These are phyloP conservation scores for Dendrostoma leiphaemia DNA, from an alignment of 2,329 filamentous ascomycete genomes.

Conservation along the genomic window DNA sequence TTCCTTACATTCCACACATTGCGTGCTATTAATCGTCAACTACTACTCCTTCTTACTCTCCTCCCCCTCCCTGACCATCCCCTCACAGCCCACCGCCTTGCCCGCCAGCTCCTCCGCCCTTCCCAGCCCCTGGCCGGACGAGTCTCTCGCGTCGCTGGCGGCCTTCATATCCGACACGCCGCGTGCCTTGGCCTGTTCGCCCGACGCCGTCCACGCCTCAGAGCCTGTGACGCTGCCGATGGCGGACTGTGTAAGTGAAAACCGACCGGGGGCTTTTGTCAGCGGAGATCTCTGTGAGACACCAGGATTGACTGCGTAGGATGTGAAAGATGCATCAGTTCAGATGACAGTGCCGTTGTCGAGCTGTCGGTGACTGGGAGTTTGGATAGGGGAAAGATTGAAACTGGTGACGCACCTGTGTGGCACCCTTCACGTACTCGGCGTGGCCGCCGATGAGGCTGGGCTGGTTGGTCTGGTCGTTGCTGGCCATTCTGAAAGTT, in stretches of 20 bases:
- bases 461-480: constrained; percentile 40
- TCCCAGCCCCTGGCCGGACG: constrained; percentile 53
- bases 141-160: constrained; percentile 55
- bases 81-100: constrained; percentile 63
- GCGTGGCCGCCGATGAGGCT: constrained; percentile 63
- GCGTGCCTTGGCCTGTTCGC: constrained; percentile 61
- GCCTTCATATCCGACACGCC: constrained; percentile 62
- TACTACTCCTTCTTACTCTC: constrained; percentile 36
- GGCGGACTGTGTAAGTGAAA: constrained; percentile 43
- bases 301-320: not conserved
- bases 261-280: too few species aligned
- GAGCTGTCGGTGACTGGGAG: not conserved
- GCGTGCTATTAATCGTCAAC: not conserved
- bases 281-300: not conserved
- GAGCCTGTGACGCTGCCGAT: constrained; percentile 63
- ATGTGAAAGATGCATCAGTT: too few species aligned
- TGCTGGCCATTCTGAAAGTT: constrained; percentile 19
- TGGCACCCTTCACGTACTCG: constrained; percentile 67
- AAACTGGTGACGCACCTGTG: constrained; percentile 48
- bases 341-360: not conserved
- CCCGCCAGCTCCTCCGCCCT: constrained; percentile 64
- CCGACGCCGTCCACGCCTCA: constrained; percentile 61
- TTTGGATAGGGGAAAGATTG: not conserved
- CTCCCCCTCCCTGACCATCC: constrained; percentile 64
- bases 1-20: too few species aligned